Evolutionary conservation across 306 rosid genomes (phyloP).

Genomic region (Astragalus membranaceus): DNA sequence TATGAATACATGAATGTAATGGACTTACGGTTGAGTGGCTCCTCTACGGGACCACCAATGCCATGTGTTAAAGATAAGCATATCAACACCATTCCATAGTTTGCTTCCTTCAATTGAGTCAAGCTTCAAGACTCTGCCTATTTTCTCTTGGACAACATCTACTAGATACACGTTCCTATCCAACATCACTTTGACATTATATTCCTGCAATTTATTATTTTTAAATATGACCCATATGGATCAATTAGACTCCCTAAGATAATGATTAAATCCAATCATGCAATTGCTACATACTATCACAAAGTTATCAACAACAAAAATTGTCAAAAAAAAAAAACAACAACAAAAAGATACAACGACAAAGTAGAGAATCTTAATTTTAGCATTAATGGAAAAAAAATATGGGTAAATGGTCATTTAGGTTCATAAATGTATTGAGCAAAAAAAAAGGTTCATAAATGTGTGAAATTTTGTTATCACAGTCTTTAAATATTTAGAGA

Average conservation of each 20-base stretch:
- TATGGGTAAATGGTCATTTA: too few relatives aligned
- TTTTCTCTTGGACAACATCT: constrained; percentile 51
- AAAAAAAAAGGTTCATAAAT: too few relatives aligned
- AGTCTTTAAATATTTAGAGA: too few relatives aligned
- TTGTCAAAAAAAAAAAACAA: too few relatives aligned
- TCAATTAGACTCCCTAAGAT: neutral
- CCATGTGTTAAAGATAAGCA: constrained; percentile 94
- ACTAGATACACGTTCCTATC: constrained; percentile 77
- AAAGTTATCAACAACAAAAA: too few relatives aligned
- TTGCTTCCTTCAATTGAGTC: constrained; percentile 64
- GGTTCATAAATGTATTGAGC: too few relatives aligned
- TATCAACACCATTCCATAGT: constrained; percentile 53
- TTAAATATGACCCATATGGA: neutral
- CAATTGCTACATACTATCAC: neutral
- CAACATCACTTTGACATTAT: constrained; percentile 66
- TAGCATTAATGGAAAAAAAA: neutral
- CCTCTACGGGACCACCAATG: constrained; percentile 98
- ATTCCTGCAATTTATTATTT: constrained; percentile 44
- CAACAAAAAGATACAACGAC: neutral
- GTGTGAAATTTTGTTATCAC: too few relatives aligned
- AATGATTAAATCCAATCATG: neutral
- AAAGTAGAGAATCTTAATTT: neutral
- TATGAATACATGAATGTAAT: neutral
- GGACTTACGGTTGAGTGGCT: constrained; percentile 81
- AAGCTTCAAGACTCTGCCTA: constrained; percentile 77